Percentiles rank a stretch among this genome's conserved stretches.
Evolutionary conservation across 2,329 filamentous ascomycete genomes (phyloP).

Genomic region (Curvularia sp.): DNA sequence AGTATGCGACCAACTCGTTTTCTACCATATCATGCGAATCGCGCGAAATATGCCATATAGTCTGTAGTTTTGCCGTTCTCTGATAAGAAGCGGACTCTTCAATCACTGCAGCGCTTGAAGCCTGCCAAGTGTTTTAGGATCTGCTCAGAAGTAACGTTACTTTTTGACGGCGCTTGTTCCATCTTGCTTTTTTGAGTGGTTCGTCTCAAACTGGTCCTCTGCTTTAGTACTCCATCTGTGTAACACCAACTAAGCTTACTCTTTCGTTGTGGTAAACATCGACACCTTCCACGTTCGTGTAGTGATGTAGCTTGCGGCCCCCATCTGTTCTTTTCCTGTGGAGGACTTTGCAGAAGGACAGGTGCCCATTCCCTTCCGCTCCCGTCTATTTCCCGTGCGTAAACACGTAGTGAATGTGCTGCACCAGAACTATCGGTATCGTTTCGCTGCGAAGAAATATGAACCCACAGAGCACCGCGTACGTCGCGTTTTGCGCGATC

Average conservation of each 20-base stretch:
- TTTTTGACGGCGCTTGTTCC: background rate
- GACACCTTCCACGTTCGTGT: constrained; percentile 3
- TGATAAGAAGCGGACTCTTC: background rate
- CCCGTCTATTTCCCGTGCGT: constrained; percentile 1
- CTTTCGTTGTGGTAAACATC: constrained; percentile 5
- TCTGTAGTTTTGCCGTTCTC: background rate
- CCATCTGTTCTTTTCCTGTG: background rate
- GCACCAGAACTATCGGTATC: background rate
- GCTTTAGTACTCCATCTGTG: background rate
- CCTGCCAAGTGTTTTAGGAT: background rate
- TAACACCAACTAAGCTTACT: background rate
- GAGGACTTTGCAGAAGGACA: constrained; percentile 3
- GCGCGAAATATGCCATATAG: too few relatives aligned
- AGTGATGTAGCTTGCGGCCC: constrained; percentile 1
- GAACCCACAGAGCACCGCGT: background rate
- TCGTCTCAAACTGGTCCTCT: background rate
- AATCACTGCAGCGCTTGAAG: background rate
- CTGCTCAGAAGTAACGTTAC: background rate
- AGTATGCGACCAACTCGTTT: background rate
- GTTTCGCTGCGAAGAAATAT: background rate
- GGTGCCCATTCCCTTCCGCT: constrained; percentile 4
- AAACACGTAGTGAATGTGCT: background rate
- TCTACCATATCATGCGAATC: background rate
- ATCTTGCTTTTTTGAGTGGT: background rate
- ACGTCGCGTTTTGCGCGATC: constrained; percentile 4